phyloP scores from a whole-genome alignment of 192 early-diverging fungal genomes.

The Coemansia sp. region DNA sequence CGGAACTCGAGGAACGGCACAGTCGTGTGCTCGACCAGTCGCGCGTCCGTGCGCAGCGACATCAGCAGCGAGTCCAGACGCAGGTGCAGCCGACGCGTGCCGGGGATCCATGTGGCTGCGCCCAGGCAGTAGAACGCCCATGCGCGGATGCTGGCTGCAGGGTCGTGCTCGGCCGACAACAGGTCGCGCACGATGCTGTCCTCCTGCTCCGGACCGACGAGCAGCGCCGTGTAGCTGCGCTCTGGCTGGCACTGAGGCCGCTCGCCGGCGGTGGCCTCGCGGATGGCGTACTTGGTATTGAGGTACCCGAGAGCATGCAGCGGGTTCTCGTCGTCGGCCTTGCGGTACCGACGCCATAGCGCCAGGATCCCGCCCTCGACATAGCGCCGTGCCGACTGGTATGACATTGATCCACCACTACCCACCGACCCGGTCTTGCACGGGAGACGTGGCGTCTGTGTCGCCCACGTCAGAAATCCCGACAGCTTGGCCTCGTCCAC shows the following conservation, averaged over 20 bases:
- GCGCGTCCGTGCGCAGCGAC: conserved; percentile 48
- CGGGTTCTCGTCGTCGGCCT: conserved; percentile 48
- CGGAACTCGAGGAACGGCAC: conserved; percentile 56
- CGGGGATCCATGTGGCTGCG: conserved; percentile 52
- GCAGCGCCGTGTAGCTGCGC: conserved; percentile 41
- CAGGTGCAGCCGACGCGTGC: conserved; percentile 47
- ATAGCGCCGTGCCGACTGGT: conserved; percentile 55
- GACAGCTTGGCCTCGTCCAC: conserved; percentile 55
- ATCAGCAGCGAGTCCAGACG: conserved; percentile 51
- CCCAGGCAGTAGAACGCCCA: conserved; percentile 56
- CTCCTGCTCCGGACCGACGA: conserved; percentile 39
- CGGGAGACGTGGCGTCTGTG: conserved; percentile 54
- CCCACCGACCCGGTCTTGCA: conserved; percentile 45
- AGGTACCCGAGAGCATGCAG: conserved; percentile 55
- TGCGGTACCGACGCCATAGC: conserved; percentile 52
- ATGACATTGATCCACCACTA: conserved; percentile 54
- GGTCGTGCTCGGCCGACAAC: conserved; percentile 25
- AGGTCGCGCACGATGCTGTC: conserved; percentile 42
- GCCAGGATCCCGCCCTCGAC: conserved; percentile 57
- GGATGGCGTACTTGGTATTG: conserved; percentile 57
- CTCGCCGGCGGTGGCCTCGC: conserved; percentile 51
- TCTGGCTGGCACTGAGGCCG: conserved; percentile 44
- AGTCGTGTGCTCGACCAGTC: conserved; percentile 55
- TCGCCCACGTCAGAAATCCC: conserved; percentile 55
- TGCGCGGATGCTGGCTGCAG: conserved; percentile 36